Evolutionary conservation across 78 protist genomes (phyloP).

Genomic region (Chrysochromulina tobinii): DNA sequence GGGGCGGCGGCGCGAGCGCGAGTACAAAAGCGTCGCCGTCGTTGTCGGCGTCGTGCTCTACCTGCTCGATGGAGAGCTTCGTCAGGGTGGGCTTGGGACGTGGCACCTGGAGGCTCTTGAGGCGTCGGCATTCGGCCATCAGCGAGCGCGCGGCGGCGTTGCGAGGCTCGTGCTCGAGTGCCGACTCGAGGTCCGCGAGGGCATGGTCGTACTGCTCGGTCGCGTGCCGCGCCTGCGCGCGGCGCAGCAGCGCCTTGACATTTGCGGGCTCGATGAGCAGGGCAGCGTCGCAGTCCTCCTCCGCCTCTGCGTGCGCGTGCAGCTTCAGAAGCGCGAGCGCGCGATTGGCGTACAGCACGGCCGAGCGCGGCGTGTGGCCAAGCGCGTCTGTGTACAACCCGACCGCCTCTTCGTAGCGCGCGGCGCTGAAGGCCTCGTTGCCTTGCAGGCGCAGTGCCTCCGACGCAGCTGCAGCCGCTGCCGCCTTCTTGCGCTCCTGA

Average conservation of each 20-base stretch:
- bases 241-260: slow-evolving; percentile 16
- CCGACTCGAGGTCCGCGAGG: not conserved
- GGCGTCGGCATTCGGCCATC: not conserved
- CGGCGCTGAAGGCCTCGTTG: not conserved
- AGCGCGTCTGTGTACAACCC: not conserved
- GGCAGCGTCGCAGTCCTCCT: not conserved
- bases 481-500: not conserved
- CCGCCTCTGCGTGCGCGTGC: not conserved
- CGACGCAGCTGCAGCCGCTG: not conserved
- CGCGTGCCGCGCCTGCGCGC: not conserved
- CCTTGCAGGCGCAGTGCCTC: not conserved
- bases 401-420: not conserved
- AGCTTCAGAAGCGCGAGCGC: slow-evolving; percentile 24
- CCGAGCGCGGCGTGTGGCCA: not conserved
- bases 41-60: not conserved
- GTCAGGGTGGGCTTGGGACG: too few species aligned
- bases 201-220: not conserved
- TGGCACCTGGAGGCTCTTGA: not conserved
- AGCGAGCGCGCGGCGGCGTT: not conserved
- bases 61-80: not conserved
- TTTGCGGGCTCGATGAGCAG: not conserved
- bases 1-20: not conserved
- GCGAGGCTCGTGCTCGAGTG: not conserved
- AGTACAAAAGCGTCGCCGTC: not conserved
- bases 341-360: not conserved